Percentiles rank a stretch among this genome's conserved stretches.
phyloP scores from a whole-genome alignment of 768 basidiomycete species.

The Coprinellus aureogranulatus region DNA sequence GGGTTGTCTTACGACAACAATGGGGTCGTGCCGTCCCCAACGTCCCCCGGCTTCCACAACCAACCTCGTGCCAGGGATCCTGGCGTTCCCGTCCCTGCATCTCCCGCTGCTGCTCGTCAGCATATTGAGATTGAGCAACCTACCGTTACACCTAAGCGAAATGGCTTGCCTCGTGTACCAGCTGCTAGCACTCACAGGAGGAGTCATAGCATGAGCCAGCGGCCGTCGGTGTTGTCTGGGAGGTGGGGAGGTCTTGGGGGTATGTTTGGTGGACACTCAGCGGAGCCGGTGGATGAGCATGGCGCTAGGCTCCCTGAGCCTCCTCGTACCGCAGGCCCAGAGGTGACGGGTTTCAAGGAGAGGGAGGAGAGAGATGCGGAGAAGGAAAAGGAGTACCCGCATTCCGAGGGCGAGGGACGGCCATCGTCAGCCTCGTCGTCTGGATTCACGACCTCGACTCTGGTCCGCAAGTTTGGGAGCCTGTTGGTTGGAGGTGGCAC shows the following conservation, averaged over 20 bases:
- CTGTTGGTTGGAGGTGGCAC: conserved; percentile 56
- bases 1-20: conserved; percentile 75
- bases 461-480: conserved; percentile 78
- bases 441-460: conserved; percentile 55
- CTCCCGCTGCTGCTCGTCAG: conserved; percentile 14
- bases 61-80: conserved; percentile 69
- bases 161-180: conserved; percentile 59
- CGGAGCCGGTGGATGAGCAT: conserved; percentile 38
- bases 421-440: conserved; percentile 37
- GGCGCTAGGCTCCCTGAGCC: conserved; percentile 26
- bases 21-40: conserved; percentile 56
- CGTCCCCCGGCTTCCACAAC: conserved; percentile 51
- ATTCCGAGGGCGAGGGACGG: conserved; percentile 21
- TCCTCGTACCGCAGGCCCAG: conserved; percentile 68
- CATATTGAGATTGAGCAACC: conserved; percentile 32
- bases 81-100: conserved; percentile 35
- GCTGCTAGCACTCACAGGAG: conserved; percentile 76
- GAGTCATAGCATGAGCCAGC: conserved; percentile 80
- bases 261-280: conserved; percentile 49
- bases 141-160: conserved; percentile 19
- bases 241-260: conserved; percentile 51
- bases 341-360: conserved; percentile 53
- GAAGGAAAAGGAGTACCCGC: conserved; percentile 17
- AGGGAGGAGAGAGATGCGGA: conserved; percentile 32
- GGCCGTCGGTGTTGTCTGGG: conserved; percentile 47